Evolutionary conservation across 176 grass and related monocot species (phyloP).

Genomic region (Aegilops umbellulata): DNA sequence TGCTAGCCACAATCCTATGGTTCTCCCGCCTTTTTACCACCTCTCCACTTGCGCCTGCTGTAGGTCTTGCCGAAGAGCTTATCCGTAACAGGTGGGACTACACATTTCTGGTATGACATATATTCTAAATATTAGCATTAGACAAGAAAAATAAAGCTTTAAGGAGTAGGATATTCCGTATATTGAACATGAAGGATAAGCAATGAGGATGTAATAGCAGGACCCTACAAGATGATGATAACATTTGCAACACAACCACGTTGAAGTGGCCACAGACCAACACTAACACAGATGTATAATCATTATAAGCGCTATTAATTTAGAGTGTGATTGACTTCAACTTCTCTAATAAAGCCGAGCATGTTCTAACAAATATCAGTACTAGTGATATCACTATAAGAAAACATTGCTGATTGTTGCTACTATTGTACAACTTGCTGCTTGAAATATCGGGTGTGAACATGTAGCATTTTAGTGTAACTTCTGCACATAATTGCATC

Average conservation of each 20-base stretch:
- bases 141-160: neutral
- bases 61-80: conserved; percentile 17
- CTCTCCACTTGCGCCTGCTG: conserved; percentile 32
- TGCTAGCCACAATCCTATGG: conserved; percentile 9
- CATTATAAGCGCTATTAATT: neutral
- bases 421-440: neutral
- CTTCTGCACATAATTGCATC: neutral
- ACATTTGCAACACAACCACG: neutral
- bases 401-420: neutral
- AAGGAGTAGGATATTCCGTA: conserved; percentile 8
- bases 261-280: neutral
- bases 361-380: neutral
- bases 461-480: neutral
- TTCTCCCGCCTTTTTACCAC: conserved; percentile 16
- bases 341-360: neutral
- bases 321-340: neutral
- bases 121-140: conserved; percentile 42
- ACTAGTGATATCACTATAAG: neutral
- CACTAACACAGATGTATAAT: neutral
- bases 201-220: neutral
- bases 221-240: neutral
- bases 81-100: conserved; percentile 6
- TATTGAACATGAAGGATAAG: neutral
- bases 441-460: neutral
- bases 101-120: conserved; percentile 41